These are phyloP conservation scores for Leishmania braziliensis DNA, from an alignment of 208 protist genomes.

Conservation along the genomic window DNA sequence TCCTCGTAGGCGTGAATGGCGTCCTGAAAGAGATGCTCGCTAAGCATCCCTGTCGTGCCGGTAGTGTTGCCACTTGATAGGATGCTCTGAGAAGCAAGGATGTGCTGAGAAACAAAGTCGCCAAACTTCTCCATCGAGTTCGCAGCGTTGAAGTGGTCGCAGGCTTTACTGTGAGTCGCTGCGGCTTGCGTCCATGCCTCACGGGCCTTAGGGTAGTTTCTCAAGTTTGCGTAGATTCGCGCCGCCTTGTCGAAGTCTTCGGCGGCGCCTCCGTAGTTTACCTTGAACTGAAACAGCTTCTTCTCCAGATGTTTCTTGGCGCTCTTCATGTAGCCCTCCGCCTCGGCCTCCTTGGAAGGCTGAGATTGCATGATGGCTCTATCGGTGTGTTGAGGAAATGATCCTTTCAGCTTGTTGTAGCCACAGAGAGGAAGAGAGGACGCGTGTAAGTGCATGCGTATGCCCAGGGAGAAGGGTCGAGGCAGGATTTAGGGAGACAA, in stretches of 20 bases:
- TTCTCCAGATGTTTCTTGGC: slow-evolving; percentile 64
- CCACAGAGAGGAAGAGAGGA: not conserved
- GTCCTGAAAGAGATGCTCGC: slow-evolving; percentile 24
- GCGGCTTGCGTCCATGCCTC: slow-evolving; percentile 51
- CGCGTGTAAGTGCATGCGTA: not conserved
- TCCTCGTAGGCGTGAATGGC: slow-evolving; percentile 43
- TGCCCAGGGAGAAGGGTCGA: not conserved
- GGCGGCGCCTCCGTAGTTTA: slow-evolving; percentile 63
- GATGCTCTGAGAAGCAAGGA: slow-evolving; percentile 19
- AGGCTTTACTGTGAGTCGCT: slow-evolving; percentile 49
- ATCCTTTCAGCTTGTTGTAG: not conserved
- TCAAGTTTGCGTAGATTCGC: slow-evolving; percentile 61
- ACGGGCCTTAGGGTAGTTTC: slow-evolving; percentile 38
- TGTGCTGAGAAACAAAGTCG: slow-evolving; percentile 25
- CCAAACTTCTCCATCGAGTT: slow-evolving; percentile 53
- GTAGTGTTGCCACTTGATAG: slow-evolving; percentile 2
- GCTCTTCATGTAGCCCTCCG: slow-evolving; percentile 52
- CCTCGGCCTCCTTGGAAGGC: slow-evolving; percentile 37
- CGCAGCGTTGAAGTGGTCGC: slow-evolving; percentile 52
- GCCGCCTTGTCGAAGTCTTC: slow-evolving; percentile 74
- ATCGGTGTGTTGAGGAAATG: not conserved
- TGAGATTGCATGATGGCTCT: slow-evolving; percentile 21
- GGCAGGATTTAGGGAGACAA: not conserved
- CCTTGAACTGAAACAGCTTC: slow-evolving; percentile 49
- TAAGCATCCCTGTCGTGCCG: not conserved